Conservation (phyloP, 495 filamentous ascomycete genomes). For the Xylaria scruposa region DNA sequence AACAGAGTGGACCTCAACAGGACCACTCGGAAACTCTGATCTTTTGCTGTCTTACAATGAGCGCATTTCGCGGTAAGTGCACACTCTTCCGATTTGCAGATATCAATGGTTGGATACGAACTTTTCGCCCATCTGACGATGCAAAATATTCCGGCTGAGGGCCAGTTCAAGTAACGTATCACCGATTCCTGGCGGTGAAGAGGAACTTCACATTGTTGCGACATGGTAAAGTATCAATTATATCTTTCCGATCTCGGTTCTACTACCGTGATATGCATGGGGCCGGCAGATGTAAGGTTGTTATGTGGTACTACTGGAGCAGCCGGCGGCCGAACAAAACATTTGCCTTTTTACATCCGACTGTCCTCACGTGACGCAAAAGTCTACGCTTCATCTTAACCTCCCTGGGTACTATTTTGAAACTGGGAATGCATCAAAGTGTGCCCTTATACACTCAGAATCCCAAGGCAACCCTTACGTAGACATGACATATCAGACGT, state of each 20-base stretch:
- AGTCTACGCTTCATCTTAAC: not conserved
- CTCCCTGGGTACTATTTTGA: too few relatives aligned
- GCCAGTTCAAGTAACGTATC: not conserved
- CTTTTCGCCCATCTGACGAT: not conserved
- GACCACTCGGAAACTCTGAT: conserved; percentile 14
- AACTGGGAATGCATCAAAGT: not conserved
- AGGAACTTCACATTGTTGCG: not conserved
- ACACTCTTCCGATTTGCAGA: conserved; percentile 7
- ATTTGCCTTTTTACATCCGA: not conserved
- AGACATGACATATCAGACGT: not conserved
- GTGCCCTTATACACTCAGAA: not conserved
- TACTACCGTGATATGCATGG: not conserved
- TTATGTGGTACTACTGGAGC: conserved; percentile 2
- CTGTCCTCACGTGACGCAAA: conserved; percentile 7
- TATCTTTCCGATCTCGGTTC: not conserved
- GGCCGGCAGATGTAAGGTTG: not conserved
- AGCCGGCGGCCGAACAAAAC: conserved; percentile 1
- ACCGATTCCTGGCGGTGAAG: conserved; percentile 4
- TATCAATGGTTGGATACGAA: conserved; percentile 8
- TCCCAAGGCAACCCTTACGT: not conserved
- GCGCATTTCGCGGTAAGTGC: not conserved
- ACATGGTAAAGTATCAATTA: not conserved
- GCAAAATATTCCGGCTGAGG: not conserved
- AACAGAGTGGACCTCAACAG: not conserved
- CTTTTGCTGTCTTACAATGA: too few relatives aligned